Evolutionary conservation across 2,329 filamentous ascomycete genomes (phyloP), one percentile per base, ranked within the genome.

Genomic region (Neonectria hederae): DNA sequence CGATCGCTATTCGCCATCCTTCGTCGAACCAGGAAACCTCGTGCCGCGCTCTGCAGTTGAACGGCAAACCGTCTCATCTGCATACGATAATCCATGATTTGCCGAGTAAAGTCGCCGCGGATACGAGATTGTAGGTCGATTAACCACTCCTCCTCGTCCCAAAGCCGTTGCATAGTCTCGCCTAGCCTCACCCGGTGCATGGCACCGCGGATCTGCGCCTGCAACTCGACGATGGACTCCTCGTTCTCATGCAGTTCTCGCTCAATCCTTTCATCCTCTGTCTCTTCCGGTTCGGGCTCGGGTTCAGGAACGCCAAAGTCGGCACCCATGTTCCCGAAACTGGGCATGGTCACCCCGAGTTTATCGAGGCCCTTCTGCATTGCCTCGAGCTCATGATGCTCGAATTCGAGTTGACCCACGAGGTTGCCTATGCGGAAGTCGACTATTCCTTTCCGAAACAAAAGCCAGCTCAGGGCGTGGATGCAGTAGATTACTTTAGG

Each of bases 401-500:
- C 96, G 74, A 99, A 99, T 76, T 98, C 92, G 5, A 99, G 87
- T 76, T 99, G 95, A 35, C 96, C 96, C 60, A 99, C 93, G 46
- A 99, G 84, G 74, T 99, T 99, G 17, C 95, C 96, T 74, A 99
- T 99, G 9, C 94, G 90, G 78, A 99, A 98, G 75, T 94, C 91
- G 42, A 98, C 92, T 67, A 98, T 93, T 1, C 96, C 95, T 77
- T 97, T 96, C 53, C 96, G 91, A 79, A 93, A 97, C 11, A 99
- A 84, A n/a, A 99, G 85, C 94, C 95, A 99, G 77, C 95, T 98
- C 19, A 99, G 83, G 0, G 96, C 96, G 75, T 99, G 96, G 56
- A 99, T 96, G 76, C 96, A 99, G 81, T 99, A 97, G 66, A 99
- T 99, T 76, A 98, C 97, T 79, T 98, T 99, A 4, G 96, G 96